A percentile compares a stretch with the other conserved stretches of the same genome.
These are phyloP conservation scores for Blastocystis sp. DNA, from an alignment of 352 stramenopile genomes.

Conservation along the genomic window DNA sequence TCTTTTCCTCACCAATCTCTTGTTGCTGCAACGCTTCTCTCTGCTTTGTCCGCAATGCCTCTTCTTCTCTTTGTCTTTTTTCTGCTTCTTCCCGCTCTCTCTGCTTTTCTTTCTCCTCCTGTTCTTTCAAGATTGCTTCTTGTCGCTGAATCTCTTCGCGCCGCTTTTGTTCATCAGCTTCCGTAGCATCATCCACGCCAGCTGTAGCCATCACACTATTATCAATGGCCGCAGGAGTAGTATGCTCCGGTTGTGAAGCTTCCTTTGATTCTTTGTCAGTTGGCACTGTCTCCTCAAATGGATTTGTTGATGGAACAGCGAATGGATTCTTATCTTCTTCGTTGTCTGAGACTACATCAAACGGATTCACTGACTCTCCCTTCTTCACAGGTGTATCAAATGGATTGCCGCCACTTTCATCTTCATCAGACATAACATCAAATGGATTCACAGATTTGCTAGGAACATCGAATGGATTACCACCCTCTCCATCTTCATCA, in stretches of 20 bases:
- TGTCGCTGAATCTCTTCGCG: not conserved
- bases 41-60: not conserved
- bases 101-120: not conserved
- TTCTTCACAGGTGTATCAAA: not conserved
- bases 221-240: too few relatives aligned
- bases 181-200: not conserved
- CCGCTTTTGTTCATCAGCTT: not conserved
- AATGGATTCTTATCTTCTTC: not conserved
- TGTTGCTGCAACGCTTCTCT: not conserved
- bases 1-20: not conserved
- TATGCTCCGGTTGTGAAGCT: not conserved
- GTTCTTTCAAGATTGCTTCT: not conserved
- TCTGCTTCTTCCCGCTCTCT: not conserved
- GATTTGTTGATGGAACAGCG: not conserved
- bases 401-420: not conserved
- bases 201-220: not conserved
- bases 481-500: not conserved
- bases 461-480: constrained; percentile 18
- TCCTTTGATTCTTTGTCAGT: not conserved
- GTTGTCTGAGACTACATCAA: not conserved
- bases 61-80: not conserved
- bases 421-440: not conserved
- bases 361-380: not conserved
- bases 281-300: not conserved
- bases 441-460: constrained; percentile 7